These are phyloP conservation scores for Cyberlindnera mycetangii DNA, from an alignment of 805 yeast genomes.

Conservation along the genomic window DNA sequence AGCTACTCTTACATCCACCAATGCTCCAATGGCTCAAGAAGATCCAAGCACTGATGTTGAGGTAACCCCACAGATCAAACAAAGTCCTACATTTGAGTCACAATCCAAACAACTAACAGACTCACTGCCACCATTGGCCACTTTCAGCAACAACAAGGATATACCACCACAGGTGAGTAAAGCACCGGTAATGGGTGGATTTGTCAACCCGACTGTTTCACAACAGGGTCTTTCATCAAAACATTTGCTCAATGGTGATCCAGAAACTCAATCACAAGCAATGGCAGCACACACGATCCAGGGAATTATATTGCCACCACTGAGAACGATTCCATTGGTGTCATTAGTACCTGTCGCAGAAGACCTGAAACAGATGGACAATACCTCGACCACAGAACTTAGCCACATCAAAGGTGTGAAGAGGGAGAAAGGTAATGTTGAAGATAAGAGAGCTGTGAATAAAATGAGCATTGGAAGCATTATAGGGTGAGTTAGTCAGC, in stretches of 20 bases:
- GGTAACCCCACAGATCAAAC: slow-evolving; percentile 2
- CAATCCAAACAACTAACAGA: neutral
- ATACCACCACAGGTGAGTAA: neutral
- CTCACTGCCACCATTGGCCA: slow-evolving; percentile 12
- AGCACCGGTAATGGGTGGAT: slow-evolving; percentile 5
- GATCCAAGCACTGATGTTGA: slow-evolving; percentile 9
- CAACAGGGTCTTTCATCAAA: no score
- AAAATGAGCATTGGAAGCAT: slow-evolving; percentile 26
- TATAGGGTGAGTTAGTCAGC: slow-evolving; percentile 14
- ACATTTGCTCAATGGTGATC: neutral
- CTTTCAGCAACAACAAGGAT: slow-evolving; percentile 7
- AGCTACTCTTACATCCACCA: neutral
- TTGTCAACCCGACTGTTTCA: neutral
- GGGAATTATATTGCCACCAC: neutral
- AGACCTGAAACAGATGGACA: no score
- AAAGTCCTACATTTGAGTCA: neutral
- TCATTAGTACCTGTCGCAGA: no score
- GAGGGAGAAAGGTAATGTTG: slow-evolving; percentile 5
- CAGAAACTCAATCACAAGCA: neutral
- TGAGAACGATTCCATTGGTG: neutral
- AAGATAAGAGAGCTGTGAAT: slow-evolving; percentile 10
- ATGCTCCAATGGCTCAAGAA: neutral
- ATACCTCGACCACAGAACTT: no score
- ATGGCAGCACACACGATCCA: neutral
- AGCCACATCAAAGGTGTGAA: no score